These are phyloP conservation scores for Coriaria nepalensis DNA, from an alignment of 306 rosid species.

Conservation along the genomic window DNA sequence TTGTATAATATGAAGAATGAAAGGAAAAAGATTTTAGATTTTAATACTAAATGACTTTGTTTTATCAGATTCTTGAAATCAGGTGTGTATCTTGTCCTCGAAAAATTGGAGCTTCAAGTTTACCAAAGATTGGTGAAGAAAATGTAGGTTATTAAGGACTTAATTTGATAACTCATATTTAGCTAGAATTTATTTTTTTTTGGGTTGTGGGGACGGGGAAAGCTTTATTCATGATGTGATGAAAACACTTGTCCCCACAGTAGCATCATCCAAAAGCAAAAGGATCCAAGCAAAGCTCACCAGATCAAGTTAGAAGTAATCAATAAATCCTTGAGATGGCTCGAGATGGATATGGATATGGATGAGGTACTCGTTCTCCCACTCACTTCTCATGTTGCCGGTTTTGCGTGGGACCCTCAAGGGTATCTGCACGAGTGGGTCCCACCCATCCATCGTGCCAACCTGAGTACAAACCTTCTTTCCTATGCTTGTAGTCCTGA, in stretches of 20 bases:
- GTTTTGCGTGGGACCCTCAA: background rate
- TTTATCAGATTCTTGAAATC: slow-evolving; percentile 75
- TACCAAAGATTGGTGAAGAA: slow-evolving; percentile 92
- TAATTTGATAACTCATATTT: background rate
- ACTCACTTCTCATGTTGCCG: background rate
- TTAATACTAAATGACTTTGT: slow-evolving; percentile 3
- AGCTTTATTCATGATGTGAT: slow-evolving; percentile 2
- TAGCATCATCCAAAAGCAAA: slow-evolving; percentile 80
- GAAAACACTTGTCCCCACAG: slow-evolving; percentile 19
- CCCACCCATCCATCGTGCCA: background rate
- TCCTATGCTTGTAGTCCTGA: background rate
- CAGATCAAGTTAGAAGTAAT: slow-evolving; percentile 90
- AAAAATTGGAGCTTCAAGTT: slow-evolving; percentile 92
- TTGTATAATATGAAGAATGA: slow-evolving; percentile 5
- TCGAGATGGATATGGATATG: slow-evolving; percentile 81
- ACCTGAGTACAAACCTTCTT: background rate
- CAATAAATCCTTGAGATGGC: slow-evolving; percentile 86
- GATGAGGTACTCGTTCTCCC: slow-evolving; percentile 51
- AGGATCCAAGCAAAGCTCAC: slow-evolving; percentile 82
- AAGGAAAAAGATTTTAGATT: background rate
- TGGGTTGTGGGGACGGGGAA: no score
- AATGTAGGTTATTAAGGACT: slow-evolving; percentile 38
- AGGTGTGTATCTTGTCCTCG: slow-evolving; percentile 92
- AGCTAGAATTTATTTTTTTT: background rate
- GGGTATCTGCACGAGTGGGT: no score